Conservation (phyloP, 2,329 filamentous ascomycete species). For the Paradendryphiella salina region DNA sequence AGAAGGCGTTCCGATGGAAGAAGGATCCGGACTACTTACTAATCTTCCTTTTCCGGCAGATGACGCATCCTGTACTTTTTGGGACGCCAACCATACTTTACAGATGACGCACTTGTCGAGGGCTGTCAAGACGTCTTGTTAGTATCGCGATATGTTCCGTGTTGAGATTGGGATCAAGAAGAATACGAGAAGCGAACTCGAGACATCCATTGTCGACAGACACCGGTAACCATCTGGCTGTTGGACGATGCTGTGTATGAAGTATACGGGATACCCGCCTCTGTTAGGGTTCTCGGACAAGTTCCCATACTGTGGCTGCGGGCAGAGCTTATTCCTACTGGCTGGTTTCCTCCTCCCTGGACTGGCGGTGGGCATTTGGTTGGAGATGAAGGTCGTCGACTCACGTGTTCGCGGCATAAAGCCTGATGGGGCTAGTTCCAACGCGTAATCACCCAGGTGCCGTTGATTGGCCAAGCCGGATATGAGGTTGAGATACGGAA, state of each 20-base stretch:
- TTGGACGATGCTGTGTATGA: slow-evolving; percentile 14
- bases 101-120: background rate
- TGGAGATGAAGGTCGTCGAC: slow-evolving; percentile 6
- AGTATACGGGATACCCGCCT: slow-evolving; percentile 13
- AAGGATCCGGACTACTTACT: slow-evolving; percentile 25
- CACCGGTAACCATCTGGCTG: slow-evolving; percentile 7
- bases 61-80: slow-evolving; percentile 41
- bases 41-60: slow-evolving; percentile 42
- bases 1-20: slow-evolving; percentile 6
- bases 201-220: slow-evolving; percentile 4
- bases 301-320: slow-evolving; percentile 12
- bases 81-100: slow-evolving; percentile 40
- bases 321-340: slow-evolving; percentile 17
- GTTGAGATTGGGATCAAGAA: background rate
- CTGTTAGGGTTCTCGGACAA: slow-evolving; percentile 11
- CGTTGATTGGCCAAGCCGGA: slow-evolving; percentile 4
- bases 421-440: slow-evolving; percentile 18
- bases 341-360: slow-evolving; percentile 10
- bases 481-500: slow-evolving; percentile 3
- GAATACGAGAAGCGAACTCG: background rate
- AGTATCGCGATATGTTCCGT: background rate
- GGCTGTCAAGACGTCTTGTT: background rate
- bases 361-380: slow-evolving; percentile 18
- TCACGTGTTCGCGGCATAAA: slow-evolving; percentile 32
- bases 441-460: background rate